Evolutionary conservation across 169 alveolate genomes (phyloP).

Genomic region (Toxoplasma gondii): DNA sequence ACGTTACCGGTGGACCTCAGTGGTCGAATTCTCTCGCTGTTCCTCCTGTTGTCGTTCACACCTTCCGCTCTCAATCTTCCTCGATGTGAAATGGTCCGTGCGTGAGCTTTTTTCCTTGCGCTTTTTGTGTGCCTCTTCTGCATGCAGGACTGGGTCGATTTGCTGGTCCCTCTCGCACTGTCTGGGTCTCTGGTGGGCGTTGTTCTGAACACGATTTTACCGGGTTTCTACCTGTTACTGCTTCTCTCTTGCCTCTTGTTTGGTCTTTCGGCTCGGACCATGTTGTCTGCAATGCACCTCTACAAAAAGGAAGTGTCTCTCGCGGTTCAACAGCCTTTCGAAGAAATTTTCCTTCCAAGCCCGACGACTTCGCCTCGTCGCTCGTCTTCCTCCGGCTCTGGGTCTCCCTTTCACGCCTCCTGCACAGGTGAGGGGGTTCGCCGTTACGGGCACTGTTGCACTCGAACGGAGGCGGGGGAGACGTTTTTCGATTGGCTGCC

Average conservation of each 20-base stretch:
- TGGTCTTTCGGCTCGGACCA: constrained; percentile 53
- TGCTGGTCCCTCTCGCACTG: constrained; percentile 81
- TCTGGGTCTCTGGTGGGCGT: constrained; percentile 87
- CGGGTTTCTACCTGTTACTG: constrained; percentile 61
- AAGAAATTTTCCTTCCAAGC: constrained; percentile 33
- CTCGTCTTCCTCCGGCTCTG: background rate
- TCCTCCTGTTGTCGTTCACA: no score
- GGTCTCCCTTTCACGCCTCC: background rate
- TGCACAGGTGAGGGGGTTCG: background rate
- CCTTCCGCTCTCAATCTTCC: no score
- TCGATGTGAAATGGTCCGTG: no score
- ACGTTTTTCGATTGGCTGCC: no score
- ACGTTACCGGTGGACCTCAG: no score
- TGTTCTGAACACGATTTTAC: constrained; percentile 73
- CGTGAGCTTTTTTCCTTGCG: no score
- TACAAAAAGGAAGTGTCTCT: constrained; percentile 25
- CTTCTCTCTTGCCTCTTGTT: constrained; percentile 59
- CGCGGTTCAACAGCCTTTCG: constrained; percentile 18
- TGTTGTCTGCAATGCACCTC: constrained; percentile 55
- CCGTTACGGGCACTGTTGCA: no score
- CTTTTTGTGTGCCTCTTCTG: no score
- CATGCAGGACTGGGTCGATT: constrained; percentile 68
- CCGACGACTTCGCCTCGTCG: background rate
- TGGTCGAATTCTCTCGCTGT: no score
- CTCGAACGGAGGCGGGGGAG: no score